Conservation (phyloP, 106 monocot species). For the Platanthera zijinensis region DNA sequence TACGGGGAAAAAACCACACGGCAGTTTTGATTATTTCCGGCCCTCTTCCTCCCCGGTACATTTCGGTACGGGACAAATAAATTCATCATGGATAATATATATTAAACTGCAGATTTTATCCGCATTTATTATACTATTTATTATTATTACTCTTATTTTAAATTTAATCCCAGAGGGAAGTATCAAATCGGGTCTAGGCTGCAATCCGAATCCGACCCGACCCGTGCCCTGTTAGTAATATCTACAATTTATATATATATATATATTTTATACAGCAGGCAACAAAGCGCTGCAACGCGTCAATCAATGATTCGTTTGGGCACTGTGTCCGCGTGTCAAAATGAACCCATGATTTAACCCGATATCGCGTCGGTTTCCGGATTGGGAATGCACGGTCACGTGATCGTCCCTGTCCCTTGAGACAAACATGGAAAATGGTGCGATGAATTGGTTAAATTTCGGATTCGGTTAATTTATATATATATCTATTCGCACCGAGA, state of each 20-base stretch:
- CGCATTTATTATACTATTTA: background rate
- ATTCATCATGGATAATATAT: background rate
- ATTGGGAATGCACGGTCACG: conserved; percentile 4
- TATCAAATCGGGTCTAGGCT: background rate
- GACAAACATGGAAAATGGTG: conserved; percentile 7
- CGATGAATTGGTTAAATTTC: background rate
- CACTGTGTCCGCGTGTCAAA: background rate
- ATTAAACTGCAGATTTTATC: background rate
- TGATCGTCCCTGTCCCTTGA: background rate
- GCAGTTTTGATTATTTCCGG: background rate
- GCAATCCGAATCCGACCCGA: background rate
- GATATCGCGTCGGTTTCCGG: background rate
- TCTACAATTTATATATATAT: too few relatives aligned
- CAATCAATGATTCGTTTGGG: background rate
- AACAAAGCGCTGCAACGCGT: background rate
- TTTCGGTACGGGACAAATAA: background rate
- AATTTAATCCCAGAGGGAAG: too few relatives aligned
- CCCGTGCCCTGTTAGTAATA: background rate
- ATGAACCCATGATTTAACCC: background rate
- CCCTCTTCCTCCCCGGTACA: background rate
- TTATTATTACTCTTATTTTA: background rate
- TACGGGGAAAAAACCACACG: background rate
- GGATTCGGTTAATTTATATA: background rate
- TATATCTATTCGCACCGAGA: background rate
- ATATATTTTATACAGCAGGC: background rate